phyloP scores from a whole-genome alignment of 768 basidiomycete species.

The Podaxis sp. region DNA sequence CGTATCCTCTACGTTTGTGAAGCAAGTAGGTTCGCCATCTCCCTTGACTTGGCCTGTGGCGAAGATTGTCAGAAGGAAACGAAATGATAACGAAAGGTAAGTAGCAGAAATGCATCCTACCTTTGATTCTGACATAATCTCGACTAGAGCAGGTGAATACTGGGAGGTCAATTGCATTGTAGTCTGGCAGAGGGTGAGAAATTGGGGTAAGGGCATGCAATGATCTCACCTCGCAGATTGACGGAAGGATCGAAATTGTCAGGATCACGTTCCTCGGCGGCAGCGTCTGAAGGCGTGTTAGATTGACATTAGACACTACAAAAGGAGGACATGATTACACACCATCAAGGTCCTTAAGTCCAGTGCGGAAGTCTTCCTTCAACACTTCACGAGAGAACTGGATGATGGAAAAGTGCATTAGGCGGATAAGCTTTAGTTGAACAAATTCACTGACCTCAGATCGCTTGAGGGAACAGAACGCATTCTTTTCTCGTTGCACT shows the following conservation, averaged over 20 bases:
- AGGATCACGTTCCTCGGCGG: constrained; percentile 57
- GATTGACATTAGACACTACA: neutral
- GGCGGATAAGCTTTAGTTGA: neutral
- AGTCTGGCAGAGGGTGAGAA: constrained; percentile 38
- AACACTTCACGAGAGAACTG: constrained; percentile 57
- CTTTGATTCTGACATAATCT: constrained; percentile 59
- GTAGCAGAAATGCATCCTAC: constrained; percentile 23
- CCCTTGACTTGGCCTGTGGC: constrained; percentile 54
- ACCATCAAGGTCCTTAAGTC: constrained; percentile 63
- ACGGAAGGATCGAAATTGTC: constrained; percentile 52
- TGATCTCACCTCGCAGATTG: constrained; percentile 45
- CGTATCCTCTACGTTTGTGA: constrained; percentile 51
- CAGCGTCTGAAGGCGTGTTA: constrained; percentile 40
- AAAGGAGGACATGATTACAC: constrained; percentile 5
- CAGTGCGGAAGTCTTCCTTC: constrained; percentile 59
- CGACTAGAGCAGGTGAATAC: constrained; percentile 63
- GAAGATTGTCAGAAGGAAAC: neutral
- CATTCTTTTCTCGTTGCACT: constrained; percentile 61
- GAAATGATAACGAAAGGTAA: neutral
- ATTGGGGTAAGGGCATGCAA: neutral
- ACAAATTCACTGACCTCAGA: constrained; percentile 41
- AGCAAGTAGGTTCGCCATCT: constrained; percentile 58
- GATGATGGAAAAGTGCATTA: constrained; percentile 4
- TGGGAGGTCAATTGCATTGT: constrained; percentile 58
- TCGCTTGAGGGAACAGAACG: constrained; percentile 57